Evolutionary conservation across 139 green algal species (phyloP).

Genomic region (Micractinium sp.): DNA sequence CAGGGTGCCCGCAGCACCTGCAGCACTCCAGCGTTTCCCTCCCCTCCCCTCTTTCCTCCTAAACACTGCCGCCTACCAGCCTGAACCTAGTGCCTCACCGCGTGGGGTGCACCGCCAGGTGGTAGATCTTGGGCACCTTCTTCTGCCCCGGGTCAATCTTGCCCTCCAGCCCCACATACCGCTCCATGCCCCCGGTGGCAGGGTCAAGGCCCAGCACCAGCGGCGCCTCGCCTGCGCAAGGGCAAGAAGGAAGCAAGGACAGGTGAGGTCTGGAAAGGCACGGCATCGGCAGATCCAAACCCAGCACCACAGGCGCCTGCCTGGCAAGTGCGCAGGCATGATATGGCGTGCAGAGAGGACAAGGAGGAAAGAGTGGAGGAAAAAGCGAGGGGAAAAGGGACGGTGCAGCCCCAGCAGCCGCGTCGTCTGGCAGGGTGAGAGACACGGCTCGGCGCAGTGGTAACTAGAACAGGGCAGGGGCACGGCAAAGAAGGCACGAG

Average conservation of each 20-base stretch:
- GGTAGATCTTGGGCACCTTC: constrained; percentile 70
- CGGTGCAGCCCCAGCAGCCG: no score
- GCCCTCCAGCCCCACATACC: constrained; percentile 31
- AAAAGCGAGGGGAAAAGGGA: no score
- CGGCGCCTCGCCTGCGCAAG: constrained; percentile 20
- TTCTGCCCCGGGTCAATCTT: constrained; percentile 55
- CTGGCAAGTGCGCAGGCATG: no score
- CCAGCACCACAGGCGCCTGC: no score
- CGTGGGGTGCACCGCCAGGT: constrained; percentile 58
- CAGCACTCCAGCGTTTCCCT: not conserved
- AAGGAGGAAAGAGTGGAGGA: no score
- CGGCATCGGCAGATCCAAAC: not conserved
- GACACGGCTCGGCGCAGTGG: no score
- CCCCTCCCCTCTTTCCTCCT: not conserved
- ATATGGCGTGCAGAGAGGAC: no score
- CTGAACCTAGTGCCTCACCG: constrained; percentile 11
- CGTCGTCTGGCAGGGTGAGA: no score
- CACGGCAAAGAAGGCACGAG: no score
- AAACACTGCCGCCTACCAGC: not conserved
- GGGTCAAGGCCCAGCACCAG: constrained; percentile 46
- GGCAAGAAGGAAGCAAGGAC: not conserved
- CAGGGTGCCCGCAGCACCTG: not conserved
- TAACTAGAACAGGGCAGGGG: no score
- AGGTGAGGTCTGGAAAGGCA: not conserved
- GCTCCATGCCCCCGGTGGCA: constrained; percentile 20